Conservation (phyloP, 179 eudicot species). For the Beta macrorhiza region DNA sequence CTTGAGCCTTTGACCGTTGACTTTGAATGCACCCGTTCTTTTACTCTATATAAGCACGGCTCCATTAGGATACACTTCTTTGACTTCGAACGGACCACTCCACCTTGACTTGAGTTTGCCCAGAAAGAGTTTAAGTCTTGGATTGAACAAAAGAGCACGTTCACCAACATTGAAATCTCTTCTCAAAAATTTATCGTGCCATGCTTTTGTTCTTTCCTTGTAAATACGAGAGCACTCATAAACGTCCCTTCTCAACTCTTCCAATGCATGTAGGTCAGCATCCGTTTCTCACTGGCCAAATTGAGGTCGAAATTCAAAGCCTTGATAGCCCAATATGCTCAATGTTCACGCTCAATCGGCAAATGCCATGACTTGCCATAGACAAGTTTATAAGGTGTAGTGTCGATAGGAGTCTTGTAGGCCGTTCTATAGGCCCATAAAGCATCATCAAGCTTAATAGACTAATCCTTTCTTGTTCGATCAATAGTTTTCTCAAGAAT, state of each 20-base stretch:
- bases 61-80: too few species aligned
- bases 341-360: background rate
- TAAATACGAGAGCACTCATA: background rate
- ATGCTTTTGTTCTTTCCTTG: background rate
- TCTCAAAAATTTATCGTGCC: too few species aligned
- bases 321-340: background rate
- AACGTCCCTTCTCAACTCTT: background rate
- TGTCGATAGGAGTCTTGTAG: background rate
- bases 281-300: too few species aligned
- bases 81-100: too few species aligned
- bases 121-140: too few species aligned
- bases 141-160: too few species aligned
- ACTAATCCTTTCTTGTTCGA: constrained; percentile 8
- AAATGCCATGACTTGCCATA: background rate
- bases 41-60: too few species aligned
- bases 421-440: background rate
- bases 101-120: too few species aligned
- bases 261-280: background rate
- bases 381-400: background rate
- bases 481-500: background rate
- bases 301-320: background rate
- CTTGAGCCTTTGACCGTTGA: too few species aligned
- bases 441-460: background rate
- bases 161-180: too few species aligned
- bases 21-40: too few species aligned